phyloP scores from a whole-genome alignment of 192 early-diverging fungal species.

The Coemansia sp. region DNA sequence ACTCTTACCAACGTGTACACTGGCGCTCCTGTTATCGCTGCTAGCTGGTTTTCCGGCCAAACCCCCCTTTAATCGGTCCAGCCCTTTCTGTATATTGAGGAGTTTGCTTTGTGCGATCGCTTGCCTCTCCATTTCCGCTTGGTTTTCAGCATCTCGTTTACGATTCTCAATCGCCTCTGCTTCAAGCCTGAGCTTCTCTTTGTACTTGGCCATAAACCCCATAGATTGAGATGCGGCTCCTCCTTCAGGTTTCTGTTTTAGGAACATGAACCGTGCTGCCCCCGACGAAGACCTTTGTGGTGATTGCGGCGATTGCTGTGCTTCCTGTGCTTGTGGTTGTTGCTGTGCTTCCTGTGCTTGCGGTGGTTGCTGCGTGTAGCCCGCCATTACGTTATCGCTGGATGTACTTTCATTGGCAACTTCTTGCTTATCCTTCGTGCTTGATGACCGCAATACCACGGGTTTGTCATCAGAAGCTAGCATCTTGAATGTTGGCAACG shows the following conservation, averaged over 20 bases:
- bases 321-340: no score
- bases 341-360: no score
- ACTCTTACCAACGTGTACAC: no score
- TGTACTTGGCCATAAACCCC: background rate
- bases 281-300: background rate
- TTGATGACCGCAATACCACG: background rate
- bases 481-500: conserved; percentile 16
- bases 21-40: no score
- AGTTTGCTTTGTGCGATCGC: background rate
- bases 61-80: background rate
- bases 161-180: background rate
- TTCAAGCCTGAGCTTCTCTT: conserved; percentile 9
- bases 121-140: background rate
- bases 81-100: background rate
- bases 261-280: background rate
- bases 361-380: background rate
- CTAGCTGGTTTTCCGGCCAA: background rate
- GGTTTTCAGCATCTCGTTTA: background rate
- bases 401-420: background rate
- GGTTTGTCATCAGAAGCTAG: conserved; percentile 18
- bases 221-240: background rate
- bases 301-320: background rate
- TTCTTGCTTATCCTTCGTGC: background rate
- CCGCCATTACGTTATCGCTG: background rate
- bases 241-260: background rate